Evolutionary conservation across 1,284 basidiomycete genomes (phyloP).

Genomic region (Rhodotorula sp.): DNA sequence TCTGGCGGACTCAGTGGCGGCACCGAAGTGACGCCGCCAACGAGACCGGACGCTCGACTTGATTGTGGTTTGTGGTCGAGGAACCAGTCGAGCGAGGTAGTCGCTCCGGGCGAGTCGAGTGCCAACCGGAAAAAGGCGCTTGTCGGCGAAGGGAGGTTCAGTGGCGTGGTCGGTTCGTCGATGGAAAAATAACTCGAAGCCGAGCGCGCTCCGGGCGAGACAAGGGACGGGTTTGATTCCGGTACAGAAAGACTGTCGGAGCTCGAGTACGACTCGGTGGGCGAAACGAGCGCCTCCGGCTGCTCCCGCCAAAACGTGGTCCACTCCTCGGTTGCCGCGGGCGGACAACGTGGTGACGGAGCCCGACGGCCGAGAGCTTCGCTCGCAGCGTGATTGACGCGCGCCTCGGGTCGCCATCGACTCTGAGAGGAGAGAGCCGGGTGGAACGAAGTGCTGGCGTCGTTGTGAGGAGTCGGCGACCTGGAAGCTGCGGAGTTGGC

Average conservation of each 20-base stretch:
- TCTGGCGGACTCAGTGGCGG: neutral
- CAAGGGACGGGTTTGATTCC: neutral
- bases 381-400: no score
- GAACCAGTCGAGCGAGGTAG: neutral
- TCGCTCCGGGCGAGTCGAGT: slow-evolving; percentile 13
- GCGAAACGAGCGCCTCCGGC: no score
- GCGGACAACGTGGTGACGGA: no score
- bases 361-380: no score
- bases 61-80: neutral
- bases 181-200: slow-evolving; percentile 15
- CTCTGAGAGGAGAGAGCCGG: no score
- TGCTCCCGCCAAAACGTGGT: no score
- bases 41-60: neutral
- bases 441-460: no score
- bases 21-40: neutral
- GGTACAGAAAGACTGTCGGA: neutral
- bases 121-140: slow-evolving; percentile 24
- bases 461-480: no score
- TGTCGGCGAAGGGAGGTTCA: slow-evolving; percentile 5
- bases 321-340: no score
- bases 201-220: slow-evolving; percentile 6
- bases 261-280: no score
- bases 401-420: no score
- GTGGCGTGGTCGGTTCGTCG: slow-evolving; percentile 5
- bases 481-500: neutral